Evolutionary conservation across 1,284 basidiomycete genomes (phyloP).

Genomic region (Ustilago sp.): DNA sequence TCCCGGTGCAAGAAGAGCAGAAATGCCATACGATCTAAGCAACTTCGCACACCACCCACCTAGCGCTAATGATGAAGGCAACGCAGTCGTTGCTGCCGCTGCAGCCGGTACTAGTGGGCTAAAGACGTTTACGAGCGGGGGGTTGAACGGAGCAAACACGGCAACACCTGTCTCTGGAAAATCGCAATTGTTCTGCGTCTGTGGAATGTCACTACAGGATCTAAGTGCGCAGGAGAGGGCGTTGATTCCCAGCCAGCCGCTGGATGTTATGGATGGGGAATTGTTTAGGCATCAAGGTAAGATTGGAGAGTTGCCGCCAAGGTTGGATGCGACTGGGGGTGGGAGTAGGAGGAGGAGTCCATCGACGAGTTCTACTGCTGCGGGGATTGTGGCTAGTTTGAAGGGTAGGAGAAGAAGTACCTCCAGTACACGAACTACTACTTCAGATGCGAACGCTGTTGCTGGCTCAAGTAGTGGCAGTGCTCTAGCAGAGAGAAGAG

Average conservation of each 20-base stretch:
- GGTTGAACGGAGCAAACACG: conserved; percentile 41
- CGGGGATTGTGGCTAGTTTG: conserved; percentile 34
- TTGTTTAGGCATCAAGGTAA: conserved; percentile 58
- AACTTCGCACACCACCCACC: conserved; percentile 34
- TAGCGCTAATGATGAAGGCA: conserved; percentile 1
- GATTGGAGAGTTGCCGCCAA: conserved; percentile 59
- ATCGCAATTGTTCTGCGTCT: conserved; percentile 67
- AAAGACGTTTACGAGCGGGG: conserved; percentile 1
- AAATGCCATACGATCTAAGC: conserved; percentile 59
- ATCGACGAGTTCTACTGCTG: conserved; percentile 8
- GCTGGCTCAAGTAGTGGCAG: not conserved
- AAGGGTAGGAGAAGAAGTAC: conserved; percentile 31
- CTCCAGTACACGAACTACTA: conserved; percentile 30
- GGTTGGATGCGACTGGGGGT: conserved; percentile 14
- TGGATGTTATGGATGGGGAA: conserved; percentile 52
- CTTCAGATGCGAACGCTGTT: not conserved
- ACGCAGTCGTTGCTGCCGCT: conserved; percentile 1
- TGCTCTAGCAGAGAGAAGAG: conserved; percentile 12
- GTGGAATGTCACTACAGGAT: conserved; percentile 66
- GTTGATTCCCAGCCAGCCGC: conserved; percentile 57
- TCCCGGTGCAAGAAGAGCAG: conserved; percentile 23
- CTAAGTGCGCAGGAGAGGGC: conserved; percentile 59
- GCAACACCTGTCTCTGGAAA: conserved; percentile 53
- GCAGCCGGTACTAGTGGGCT: not conserved
- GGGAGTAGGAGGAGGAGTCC: conserved; percentile 22